Evolutionary conservation across 352 stramenopile genomes (phyloP), one percentile per base, ranked within the genome.

Genomic region (Phytophthora pisi): DNA sequence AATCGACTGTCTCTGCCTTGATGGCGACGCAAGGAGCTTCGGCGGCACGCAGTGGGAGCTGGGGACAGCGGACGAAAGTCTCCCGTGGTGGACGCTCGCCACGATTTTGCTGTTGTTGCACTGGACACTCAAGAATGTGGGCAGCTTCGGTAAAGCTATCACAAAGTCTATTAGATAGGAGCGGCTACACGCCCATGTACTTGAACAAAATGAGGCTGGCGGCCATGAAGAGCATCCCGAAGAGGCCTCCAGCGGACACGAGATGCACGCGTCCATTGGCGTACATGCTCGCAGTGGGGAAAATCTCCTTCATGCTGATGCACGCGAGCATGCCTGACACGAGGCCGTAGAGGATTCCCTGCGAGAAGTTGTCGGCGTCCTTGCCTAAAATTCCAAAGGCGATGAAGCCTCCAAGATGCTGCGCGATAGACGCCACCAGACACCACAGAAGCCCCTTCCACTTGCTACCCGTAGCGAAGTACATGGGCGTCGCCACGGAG

Each of bases 281-380:
- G 63, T 97, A 97, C 60, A 84, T 83, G 78, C 96, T 83, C 3
- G 92, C 93, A 1, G 93, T 98, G 6, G 93, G 95, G 36, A 98
- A 74, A n/a, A 98, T 71, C 62, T 98, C 92, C 61, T 93, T 92
- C 28, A 97, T 62, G 43, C 77, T 90, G 72, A 98, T 97, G n/a
- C 89, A 88, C 6, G 97, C 79, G 92, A 99, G 98, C 88, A 98
- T 98, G 34, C 96, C 95, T 16, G 81, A 82, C 43, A 98, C 89
- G 7, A 98, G 23, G 10, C 92, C 94, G 75, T 98, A 98, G 7
- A 99, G 70, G 1, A 95, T 61, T 3, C 75, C 96, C 71, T 97
- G 97, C 18, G 72, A 63, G 23, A 80, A 75, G 30, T 76, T 40
- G 23, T 76, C 68, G 9, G 61, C 57, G 31, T 83, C 76, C 66